phyloP scores from a whole-genome alignment of 2,329 filamentous ascomycete genomes.

The Calycina herbarum region DNA sequence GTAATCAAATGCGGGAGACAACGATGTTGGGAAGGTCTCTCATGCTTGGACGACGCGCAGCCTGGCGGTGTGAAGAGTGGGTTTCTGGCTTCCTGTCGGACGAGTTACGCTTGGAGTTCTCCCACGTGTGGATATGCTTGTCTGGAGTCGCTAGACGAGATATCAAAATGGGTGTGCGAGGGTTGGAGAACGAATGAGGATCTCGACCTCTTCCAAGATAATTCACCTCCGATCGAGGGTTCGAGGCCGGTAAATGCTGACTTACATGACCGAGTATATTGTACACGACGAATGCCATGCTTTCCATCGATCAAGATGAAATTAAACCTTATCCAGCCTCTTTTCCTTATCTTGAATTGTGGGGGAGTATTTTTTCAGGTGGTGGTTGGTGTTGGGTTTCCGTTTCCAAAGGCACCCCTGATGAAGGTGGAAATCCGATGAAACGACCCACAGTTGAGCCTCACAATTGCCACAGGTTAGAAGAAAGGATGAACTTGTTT shows the following conservation, averaged over 20 bases:
- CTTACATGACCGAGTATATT: neutral
- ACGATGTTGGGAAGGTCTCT: neutral
- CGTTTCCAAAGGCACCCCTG: no score
- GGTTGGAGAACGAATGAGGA: neutral
- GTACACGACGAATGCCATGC: neutral
- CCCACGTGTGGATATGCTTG: slow-evolving; percentile 12
- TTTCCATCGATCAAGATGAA: neutral
- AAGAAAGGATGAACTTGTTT: neutral
- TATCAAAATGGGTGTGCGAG: neutral
- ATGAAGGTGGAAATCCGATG: neutral
- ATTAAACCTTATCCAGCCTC: neutral
- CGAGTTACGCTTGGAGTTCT: slow-evolving; percentile 11
- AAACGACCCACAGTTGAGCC: slow-evolving; percentile 10
- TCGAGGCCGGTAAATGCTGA: neutral
- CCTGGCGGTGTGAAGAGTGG: slow-evolving; percentile 14
- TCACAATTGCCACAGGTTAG: slow-evolving; percentile 8
- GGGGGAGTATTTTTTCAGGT: no score
- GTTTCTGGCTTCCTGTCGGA: neutral
- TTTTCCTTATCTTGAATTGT: no score
- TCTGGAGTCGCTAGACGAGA: neutral
- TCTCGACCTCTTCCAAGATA: neutral
- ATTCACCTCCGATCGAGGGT: neutral
- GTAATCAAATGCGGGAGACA: neutral
- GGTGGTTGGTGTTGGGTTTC: no score
- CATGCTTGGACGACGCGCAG: slow-evolving; percentile 18